Conservation (phyloP, 164 flowering plant genomes). For the Umbellularia californica region DNA sequence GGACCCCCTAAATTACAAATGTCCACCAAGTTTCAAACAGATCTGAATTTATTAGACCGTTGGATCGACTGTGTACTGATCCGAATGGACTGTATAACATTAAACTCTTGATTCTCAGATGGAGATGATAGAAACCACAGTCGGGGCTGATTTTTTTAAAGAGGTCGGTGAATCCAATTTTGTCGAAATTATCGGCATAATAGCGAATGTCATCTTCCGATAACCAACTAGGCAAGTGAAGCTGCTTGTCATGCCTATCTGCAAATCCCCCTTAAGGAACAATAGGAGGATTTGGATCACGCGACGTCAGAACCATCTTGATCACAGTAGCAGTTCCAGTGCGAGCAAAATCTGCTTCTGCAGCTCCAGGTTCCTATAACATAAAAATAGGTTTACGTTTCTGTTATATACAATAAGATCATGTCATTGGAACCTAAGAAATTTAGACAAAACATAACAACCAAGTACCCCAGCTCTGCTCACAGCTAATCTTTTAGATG, state of each 20-base stretch:
- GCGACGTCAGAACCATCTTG: conserved; percentile 37
- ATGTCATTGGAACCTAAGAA: neutral
- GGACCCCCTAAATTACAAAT: too few species aligned
- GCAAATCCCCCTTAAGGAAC: conserved; percentile 45
- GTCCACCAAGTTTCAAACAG: too few species aligned
- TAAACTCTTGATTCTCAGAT: too few species aligned
- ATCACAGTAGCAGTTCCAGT: conserved; percentile 35
- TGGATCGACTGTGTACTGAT: too few species aligned
- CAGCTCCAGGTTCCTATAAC: conserved; percentile 46
- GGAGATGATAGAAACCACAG: too few species aligned
- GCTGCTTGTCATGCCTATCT: conserved; percentile 16
- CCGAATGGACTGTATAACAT: too few species aligned
- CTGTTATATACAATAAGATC: neutral
- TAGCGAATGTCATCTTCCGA: conserved; percentile 44
- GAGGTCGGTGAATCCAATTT: conserved; percentile 44
- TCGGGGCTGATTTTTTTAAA: too few species aligned
- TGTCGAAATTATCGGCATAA: conserved; percentile 40
- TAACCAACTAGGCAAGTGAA: conserved; percentile 42
- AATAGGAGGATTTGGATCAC: conserved; percentile 19
- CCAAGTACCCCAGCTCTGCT: too few species aligned
- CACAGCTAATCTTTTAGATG: too few species aligned
- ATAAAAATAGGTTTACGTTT: neutral
- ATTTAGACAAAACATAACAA: too few species aligned
- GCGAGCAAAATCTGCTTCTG: conserved; percentile 44
- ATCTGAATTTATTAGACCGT: too few species aligned